phyloP scores from a whole-genome alignment of 768 basidiomycete species.

The Suillus clintonianus region DNA sequence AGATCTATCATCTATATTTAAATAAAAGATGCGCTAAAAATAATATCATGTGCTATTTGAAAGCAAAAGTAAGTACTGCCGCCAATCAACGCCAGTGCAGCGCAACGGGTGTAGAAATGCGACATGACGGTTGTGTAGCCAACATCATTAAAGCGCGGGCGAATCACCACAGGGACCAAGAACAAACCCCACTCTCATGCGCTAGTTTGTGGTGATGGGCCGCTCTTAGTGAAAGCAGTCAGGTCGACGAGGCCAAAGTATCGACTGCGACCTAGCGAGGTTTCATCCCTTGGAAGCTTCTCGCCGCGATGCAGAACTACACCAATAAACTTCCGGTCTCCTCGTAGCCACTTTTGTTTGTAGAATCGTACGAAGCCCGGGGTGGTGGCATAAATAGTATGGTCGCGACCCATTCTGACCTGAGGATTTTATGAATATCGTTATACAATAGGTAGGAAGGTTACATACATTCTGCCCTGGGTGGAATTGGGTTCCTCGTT shows the following conservation, averaged over 20 bases:
- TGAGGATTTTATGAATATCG: slow-evolving; percentile 31
- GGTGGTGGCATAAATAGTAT: slow-evolving; percentile 87
- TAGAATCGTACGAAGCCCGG: slow-evolving; percentile 97
- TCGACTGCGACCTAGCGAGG: slow-evolving; percentile 74
- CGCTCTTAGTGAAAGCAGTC: slow-evolving; percentile 32
- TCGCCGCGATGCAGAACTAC: slow-evolving; percentile 84
- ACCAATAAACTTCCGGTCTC: slow-evolving; percentile 80
- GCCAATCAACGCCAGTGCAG: background rate
- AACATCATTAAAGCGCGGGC: background rate
- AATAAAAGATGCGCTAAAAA: slow-evolving; percentile 8
- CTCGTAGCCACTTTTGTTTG: slow-evolving; percentile 72
- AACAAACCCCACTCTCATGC: slow-evolving; percentile 5
- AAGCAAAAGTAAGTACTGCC: slow-evolving; percentile 9
- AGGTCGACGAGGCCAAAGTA: slow-evolving; percentile 79
- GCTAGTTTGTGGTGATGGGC: slow-evolving; percentile 10
- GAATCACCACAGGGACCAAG: background rate
- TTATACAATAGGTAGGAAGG: slow-evolving; percentile 1
- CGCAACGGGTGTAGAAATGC: background rate
- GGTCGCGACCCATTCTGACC: slow-evolving; percentile 92
- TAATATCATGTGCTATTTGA: slow-evolving; percentile 20
- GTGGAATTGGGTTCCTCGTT: slow-evolving; percentile 91
- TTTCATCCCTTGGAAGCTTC: slow-evolving; percentile 81
- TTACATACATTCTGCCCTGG: slow-evolving; percentile 86
- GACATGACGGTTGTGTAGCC: background rate
- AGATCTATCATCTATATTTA: background rate